A percentile compares a stretch with the other conserved stretches of the same genome.
phyloP scores from a whole-genome alignment of 345 rosid genomes.

The Hirschfeldia incana region DNA sequence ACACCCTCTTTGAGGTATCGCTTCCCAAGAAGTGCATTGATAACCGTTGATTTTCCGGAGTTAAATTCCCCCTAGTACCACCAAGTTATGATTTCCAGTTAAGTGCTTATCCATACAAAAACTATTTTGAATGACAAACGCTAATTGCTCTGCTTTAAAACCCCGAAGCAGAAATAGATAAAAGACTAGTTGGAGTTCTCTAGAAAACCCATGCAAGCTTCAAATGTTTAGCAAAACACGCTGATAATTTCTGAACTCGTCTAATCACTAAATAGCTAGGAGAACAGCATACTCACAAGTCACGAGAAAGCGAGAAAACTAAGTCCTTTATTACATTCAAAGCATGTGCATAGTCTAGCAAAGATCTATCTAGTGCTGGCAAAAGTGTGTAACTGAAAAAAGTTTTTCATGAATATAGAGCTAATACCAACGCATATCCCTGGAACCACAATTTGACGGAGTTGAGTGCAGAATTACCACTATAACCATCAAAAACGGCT shows the following conservation, averaged over 20 bases:
- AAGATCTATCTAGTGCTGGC: slow-evolving; percentile 32
- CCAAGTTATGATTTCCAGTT: slow-evolving; percentile 15
- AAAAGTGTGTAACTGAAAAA: slow-evolving; percentile 39
- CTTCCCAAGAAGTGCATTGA: slow-evolving; percentile 92
- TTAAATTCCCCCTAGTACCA: slow-evolving; percentile 83
- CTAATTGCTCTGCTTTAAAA: neutral
- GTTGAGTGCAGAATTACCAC: slow-evolving; percentile 99
- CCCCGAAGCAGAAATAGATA: neutral
- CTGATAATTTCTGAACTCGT: neutral
- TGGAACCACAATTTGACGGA: slow-evolving; percentile 96
- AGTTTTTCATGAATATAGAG: slow-evolving; percentile 62
- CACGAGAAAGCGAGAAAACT: neutral
- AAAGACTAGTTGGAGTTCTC: neutral
- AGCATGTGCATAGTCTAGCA: slow-evolving; percentile 13
- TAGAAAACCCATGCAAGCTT: neutral
- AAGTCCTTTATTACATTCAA: neutral
- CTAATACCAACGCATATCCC: slow-evolving; percentile 91
- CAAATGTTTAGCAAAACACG: neutral
- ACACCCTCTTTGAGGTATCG: slow-evolving; percentile 89
- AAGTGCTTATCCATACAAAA: neutral
- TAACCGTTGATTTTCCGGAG: slow-evolving; percentile 93
- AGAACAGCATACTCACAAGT: neutral
- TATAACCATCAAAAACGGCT: slow-evolving; percentile 95
- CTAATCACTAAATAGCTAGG: neutral
- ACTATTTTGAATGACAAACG: neutral